Conservation (phyloP, 1,284 basidiomycete genomes). For the Schizophyllum amplum region DNA sequence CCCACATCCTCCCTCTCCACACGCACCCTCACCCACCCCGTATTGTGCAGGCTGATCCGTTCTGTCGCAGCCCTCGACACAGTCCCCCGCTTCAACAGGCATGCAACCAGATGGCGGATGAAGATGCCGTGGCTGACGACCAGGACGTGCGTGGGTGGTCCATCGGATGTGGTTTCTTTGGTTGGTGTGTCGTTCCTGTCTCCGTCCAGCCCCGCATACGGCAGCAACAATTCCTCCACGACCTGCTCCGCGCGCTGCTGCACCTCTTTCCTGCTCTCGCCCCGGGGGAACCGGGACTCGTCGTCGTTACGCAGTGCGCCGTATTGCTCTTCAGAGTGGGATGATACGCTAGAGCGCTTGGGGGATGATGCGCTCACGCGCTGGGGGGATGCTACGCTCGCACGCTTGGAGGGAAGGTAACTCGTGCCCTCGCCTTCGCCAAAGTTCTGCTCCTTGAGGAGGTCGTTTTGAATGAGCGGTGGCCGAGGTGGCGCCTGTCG, state of each 20-base stretch:
- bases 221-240: slow-evolving; percentile 54
- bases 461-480: slow-evolving; percentile 38
- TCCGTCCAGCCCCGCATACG: slow-evolving; percentile 41
- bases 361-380: too few species aligned
- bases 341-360: too few species aligned
- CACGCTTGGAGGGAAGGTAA: too few species aligned
- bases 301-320: slow-evolving; percentile 37
- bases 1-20: slow-evolving; percentile 43
- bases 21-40: slow-evolving; percentile 59
- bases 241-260: slow-evolving; percentile 48
- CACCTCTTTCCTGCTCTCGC: slow-evolving; percentile 69
- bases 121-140: slow-evolving; percentile 78
- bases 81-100: slow-evolving; percentile 33
- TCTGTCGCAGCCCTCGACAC: slow-evolving; percentile 17
- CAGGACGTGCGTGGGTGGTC: slow-evolving; percentile 42
- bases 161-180: too few species aligned
- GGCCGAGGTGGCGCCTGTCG: slow-evolving; percentile 39
- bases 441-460: slow-evolving; percentile 57
- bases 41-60: slow-evolving; percentile 56
- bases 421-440: slow-evolving; percentile 61
- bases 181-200: too few species aligned
- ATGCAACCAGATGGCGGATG: slow-evolving; percentile 56
- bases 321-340: too few species aligned
- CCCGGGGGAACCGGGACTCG: slow-evolving; percentile 61
- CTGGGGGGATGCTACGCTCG: too few species aligned